Evolutionary conservation across 495 filamentous ascomycete species (phyloP).

Genomic region (Daldinia decipiens): DNA sequence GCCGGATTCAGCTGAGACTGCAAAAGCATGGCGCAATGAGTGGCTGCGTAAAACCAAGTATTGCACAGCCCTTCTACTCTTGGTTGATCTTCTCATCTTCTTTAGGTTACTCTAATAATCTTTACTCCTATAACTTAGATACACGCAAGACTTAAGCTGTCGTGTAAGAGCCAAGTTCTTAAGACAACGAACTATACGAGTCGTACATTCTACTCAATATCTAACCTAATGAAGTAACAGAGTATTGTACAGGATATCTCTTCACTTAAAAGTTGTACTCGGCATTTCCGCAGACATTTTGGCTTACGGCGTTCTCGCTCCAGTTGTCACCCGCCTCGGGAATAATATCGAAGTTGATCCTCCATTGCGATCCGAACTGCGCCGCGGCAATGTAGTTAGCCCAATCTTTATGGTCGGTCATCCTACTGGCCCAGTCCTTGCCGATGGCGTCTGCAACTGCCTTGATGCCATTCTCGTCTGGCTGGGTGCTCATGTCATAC

Average conservation of each 20-base stretch:
- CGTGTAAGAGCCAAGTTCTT: too few relatives aligned
- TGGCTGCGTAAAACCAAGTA: background rate
- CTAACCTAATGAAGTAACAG: too few relatives aligned
- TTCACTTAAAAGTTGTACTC: background rate
- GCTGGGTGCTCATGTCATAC: background rate
- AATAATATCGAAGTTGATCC: background rate
- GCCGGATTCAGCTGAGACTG: background rate
- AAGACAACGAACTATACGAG: background rate
- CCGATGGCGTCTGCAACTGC: background rate
- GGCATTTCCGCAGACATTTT: background rate
- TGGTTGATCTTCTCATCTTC: background rate
- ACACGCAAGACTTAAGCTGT: too few relatives aligned
- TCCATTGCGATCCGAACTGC: background rate
- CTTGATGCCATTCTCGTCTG: background rate
- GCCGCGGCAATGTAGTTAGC: background rate
- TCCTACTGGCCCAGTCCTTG: conserved; percentile 3
- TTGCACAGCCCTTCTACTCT: background rate
- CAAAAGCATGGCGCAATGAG: background rate
- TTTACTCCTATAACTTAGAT: too few relatives aligned
- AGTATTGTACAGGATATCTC: background rate
- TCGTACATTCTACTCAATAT: too few relatives aligned
- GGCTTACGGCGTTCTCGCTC: background rate
- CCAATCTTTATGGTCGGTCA: background rate
- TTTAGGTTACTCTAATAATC: too few relatives aligned
- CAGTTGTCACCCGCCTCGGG: background rate